These are phyloP conservation scores for Blepharisma stoltei DNA, from an alignment of 73 alveolate species.

Conservation along the genomic window DNA sequence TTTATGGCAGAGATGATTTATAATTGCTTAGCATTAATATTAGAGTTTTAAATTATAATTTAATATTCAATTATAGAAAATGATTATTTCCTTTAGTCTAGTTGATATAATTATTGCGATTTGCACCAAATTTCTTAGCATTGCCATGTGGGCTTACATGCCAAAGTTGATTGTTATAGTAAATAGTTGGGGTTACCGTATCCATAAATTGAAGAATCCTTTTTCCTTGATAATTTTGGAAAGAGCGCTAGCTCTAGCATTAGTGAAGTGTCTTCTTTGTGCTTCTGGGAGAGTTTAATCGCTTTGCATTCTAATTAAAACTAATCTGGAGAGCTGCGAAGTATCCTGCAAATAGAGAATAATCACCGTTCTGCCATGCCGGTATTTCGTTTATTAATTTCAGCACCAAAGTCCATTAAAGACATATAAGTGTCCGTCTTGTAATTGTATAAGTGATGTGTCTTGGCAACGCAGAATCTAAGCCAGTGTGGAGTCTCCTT, in stretches of 20 bases:
- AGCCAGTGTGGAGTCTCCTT: constrained; percentile 64
- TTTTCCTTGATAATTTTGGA: constrained; percentile 73
- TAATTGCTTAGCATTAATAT: no score
- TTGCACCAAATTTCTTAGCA: constrained; percentile 72
- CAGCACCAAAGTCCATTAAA: constrained; percentile 41
- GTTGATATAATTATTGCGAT: no score
- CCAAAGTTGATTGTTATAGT: constrained; percentile 81
- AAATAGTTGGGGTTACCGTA: constrained; percentile 82
- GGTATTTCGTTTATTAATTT: constrained; percentile 34
- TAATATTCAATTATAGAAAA: no score
- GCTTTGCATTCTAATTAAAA: constrained; percentile 87
- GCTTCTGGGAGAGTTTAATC: constrained; percentile 70
- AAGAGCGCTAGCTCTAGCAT: constrained; percentile 80
- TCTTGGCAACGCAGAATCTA: constrained; percentile 79
- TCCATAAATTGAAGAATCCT: constrained; percentile 73
- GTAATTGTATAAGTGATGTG: constrained; percentile 73
- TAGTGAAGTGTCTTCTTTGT: constrained; percentile 82
- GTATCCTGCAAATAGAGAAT: constrained; percentile 87
- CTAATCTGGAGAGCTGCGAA: constrained; percentile 89
- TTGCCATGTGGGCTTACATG: constrained; percentile 78
- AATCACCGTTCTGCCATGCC: constrained; percentile 57
- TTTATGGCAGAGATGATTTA: no score
- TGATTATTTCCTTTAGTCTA: no score
- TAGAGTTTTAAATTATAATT: no score
- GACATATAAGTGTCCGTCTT: constrained; percentile 74